Evolutionary conservation across 208 protist genomes (phyloP).

Genomic region (Trypanosoma scelopori): DNA sequence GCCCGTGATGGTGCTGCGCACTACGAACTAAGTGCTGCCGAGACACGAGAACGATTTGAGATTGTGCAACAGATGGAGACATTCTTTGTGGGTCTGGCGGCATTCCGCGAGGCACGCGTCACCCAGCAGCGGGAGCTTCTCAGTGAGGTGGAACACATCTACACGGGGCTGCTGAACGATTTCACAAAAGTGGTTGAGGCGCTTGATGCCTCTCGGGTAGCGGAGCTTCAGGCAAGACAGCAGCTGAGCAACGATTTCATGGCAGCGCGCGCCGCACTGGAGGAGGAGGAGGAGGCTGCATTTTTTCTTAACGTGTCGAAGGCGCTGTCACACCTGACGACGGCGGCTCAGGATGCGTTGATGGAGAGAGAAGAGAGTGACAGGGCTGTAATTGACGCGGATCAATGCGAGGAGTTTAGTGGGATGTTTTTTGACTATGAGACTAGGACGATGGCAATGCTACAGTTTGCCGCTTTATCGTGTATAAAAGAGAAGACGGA

Average conservation of each 20-base stretch:
- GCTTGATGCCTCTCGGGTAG: conserved; percentile 3
- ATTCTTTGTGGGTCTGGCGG: conserved; percentile 34
- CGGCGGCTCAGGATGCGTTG: conserved; percentile 30
- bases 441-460: background rate
- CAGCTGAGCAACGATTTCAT: conserved; percentile 5
- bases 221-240: conserved; percentile 10
- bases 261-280: background rate
- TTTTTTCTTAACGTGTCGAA: conserved; percentile 29
- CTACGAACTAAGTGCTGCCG: conserved; percentile 44
- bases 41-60: conserved; percentile 43
- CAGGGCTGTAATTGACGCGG: conserved; percentile 48
- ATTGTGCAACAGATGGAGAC: conserved; percentile 36
- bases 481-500: conserved; percentile 1
- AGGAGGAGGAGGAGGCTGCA: conserved; percentile 11
- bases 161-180: conserved; percentile 4
- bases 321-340: conserved; percentile 21
- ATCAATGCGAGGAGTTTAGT: conserved; percentile 44
- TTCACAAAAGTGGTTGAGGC: conserved; percentile 12
- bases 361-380: conserved; percentile 46
- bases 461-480: conserved; percentile 5
- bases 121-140: conserved; percentile 17
- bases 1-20: conserved; percentile 36
- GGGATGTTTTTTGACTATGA: conserved; percentile 36
- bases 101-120: conserved; percentile 21
- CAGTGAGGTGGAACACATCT: conserved; percentile 16